Evolutionary conservation across 1,284 basidiomycete genomes (phyloP), one percentile per base, ranked within the genome.

Genomic region (Uromyces viciae-fabae): DNA sequence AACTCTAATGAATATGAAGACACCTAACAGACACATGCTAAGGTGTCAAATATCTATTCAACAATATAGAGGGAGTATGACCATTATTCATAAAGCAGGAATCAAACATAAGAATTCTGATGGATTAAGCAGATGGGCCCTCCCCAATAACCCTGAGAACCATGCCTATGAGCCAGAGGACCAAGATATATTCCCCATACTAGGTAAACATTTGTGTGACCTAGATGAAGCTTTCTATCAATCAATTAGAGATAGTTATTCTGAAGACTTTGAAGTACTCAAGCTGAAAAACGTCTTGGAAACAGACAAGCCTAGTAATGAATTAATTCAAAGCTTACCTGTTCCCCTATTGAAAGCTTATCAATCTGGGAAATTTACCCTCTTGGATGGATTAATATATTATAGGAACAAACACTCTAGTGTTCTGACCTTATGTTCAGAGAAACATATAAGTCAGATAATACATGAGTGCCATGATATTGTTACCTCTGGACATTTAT

Each of bases 41-140:
- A 42, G 73, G 19, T 75, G 52, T 52, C 73, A 75, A 28, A 75
- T 75, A n/a, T 15, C 52, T 28, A 75, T 75, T 19, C 73, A 75
- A 42, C 36, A 75, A 28, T 75, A 75, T 28, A 75, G 56, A 58
- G 28, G 7, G 22, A 60, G 62, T 25, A 75, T 75, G 28, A 52
- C 11, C 4, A 72, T 72, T 19, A 40, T 46, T 15, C 46, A 72
- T 17, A 72, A 46, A n/a, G 42, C 3, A 8, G 69, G 69, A 9
- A 72, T 8, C 15, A 72, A 31, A 22, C 56, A 75, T 60, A 36
- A 56, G 31, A 75, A 75, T 58, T 28, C 72, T 33, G 49, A 73
- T 73, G 49, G 19, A 36, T 22, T 52, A 28, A 73, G 42, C 36
- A 73, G 71, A 56, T 54, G 49, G 52, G 52, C 72, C 25, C 36